Base-by-base conservation (phyloP, 83 land plant species). In the Thuja plicata region DNA sequence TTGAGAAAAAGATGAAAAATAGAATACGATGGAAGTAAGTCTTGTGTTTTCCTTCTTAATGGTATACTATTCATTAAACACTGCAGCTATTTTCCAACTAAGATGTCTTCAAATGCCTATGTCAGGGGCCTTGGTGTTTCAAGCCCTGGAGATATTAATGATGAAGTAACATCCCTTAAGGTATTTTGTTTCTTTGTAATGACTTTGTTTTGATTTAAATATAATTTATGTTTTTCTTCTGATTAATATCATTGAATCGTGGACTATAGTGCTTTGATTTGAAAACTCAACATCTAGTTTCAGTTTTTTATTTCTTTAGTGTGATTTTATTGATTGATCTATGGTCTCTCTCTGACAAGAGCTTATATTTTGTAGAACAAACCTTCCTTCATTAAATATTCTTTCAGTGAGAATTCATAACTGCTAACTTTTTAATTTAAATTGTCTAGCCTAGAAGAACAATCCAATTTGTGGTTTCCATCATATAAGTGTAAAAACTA, bases 1-100 rank as follows among this genome's bases (percentile, higher is more conserved):
- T 97, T 88, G 99, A 97, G 88, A 97, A 97, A 92, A 97, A 96
- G 87, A 90, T 95, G 41, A 97, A 97, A 80, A 97, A 97, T 88
- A 96, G 94, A 90, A 96, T 97, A 55, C 93, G 89, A 13, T 97
- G 99, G 99, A 97, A 94, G 99, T 97, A 92, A 92, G 87, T 80
- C 40, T 84, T 10, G 15, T 62, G 24, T 16, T 57, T 46, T 46
- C 10, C 41, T 48, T 86, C 35, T 38, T n/a, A 5, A 46, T 35
- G 87, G 34, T 48, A 21, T 85, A 70, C 73, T 86, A 55, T 46
- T n/a, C 79, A 11, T 17, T 88, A 12, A 37, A 34, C 10, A 3
- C 46, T n/a, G n/a, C 5, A 45, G 50, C 17, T 30, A 46, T 34
- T 45, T 4, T 83, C 54, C 11, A n/a, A 83, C 54, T 43, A 21